Percentiles rank a stretch among this genome's conserved stretches.
Evolutionary conservation across 2,329 filamentous ascomycete species (phyloP).

Genomic region (Cadophora malorum): DNA sequence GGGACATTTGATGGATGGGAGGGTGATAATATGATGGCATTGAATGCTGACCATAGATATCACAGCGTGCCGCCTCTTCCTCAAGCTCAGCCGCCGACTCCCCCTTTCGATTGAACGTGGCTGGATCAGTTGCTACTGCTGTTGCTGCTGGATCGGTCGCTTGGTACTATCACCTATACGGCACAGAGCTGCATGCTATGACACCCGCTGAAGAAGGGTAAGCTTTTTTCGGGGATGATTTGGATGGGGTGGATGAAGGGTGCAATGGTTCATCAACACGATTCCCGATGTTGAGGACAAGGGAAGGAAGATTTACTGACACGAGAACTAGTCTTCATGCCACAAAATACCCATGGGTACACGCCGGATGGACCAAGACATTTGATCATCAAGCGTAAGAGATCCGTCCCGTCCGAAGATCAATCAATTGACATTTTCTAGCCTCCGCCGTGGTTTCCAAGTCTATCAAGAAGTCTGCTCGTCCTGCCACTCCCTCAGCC

Average conservation of each 20-base stretch:
- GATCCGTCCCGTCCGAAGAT: conserved; percentile 24
- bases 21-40: neutral
- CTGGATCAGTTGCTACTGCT: conserved; percentile 84
- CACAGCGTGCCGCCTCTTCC: conserved; percentile 72
- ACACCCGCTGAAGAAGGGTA: conserved; percentile 98
- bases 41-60: conserved; percentile 49
- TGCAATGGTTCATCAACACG: conserved; percentile 26
- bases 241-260: conserved; percentile 25
- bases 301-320: conserved; percentile 41
- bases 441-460: conserved; percentile 98
- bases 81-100: conserved; percentile 74
- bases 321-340: conserved; percentile 75
- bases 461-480: conserved; percentile 99
- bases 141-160: conserved; percentile 87
- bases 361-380: conserved; percentile 89
- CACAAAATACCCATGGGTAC: conserved; percentile 94
- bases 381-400: conserved; percentile 97
- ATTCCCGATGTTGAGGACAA: neutral
- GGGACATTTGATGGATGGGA: neutral
- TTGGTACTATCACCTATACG: conserved; percentile 98
- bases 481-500: conserved; percentile 94
- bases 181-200: conserved; percentile 84
- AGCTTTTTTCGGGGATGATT: conserved; percentile 51
- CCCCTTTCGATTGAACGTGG: conserved; percentile 82
- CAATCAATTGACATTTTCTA: conserved; percentile 49